Conservation (phyloP, 441 rosid species). For the Populus hybrid region DNA sequence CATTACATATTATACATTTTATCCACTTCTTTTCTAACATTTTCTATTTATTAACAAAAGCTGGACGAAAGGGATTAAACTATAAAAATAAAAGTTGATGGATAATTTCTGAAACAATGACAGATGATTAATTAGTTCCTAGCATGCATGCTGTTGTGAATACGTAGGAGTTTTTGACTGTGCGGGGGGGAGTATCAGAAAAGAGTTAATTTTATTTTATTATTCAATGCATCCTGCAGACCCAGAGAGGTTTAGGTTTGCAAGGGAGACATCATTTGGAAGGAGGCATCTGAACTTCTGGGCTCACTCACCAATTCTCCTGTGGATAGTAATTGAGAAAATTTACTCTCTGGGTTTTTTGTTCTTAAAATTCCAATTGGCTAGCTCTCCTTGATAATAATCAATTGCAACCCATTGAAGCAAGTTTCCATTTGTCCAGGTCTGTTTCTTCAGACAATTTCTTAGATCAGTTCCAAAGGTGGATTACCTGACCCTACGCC, state of each 20-base stretch:
- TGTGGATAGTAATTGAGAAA: constrained; percentile 73
- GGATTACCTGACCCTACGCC: constrained; percentile 81
- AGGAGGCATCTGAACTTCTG: constrained; percentile 69
- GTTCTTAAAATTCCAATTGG: not conserved
- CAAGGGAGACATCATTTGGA: not conserved
- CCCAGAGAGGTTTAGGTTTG: not conserved
- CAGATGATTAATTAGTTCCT: too few relatives aligned
- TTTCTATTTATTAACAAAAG: too few relatives aligned
- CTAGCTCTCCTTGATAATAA: not conserved
- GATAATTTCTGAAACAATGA: too few relatives aligned
- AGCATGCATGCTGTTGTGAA: too few relatives aligned
- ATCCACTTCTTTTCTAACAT: too few relatives aligned
- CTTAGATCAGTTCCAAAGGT: constrained; percentile 76
- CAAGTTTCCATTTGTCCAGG: constrained; percentile 32
- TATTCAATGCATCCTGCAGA: not conserved
- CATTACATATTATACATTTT: too few relatives aligned
- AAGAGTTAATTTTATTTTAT: too few relatives aligned
- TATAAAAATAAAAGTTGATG: too few relatives aligned
- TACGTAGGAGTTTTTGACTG: too few relatives aligned
- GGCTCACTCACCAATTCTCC: constrained; percentile 56
- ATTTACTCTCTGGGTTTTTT: too few relatives aligned
- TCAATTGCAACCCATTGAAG: not conserved
- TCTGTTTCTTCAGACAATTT: constrained; percentile 92
- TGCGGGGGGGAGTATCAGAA: too few relatives aligned
- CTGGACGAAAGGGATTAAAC: too few relatives aligned